A percentile compares a stretch with the other conserved stretches of the same genome.
Conservation (phyloP, 1,284 basidiomycete species). For the Apiotrichum veenhuisii region DNA sequence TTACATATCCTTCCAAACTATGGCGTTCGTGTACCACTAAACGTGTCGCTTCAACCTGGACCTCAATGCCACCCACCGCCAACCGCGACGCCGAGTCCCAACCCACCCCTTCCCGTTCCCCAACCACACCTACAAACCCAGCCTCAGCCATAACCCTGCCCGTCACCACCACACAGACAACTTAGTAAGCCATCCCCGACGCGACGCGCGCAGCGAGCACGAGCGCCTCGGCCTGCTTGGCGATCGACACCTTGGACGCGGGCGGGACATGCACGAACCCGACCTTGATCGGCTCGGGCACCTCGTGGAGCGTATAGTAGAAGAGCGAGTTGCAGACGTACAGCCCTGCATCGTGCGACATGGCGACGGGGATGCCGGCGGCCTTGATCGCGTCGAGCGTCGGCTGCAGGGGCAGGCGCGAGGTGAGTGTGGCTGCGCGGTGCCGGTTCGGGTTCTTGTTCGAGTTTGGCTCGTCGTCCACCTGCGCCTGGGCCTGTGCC, state of each 20-base stretch:
- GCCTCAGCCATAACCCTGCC: too few species aligned
- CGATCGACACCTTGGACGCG: conserved; percentile 1
- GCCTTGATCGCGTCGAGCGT: conserved; percentile 2
- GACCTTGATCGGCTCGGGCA: neutral
- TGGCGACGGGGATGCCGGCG: conserved; percentile 7
- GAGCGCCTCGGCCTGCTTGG: conserved; percentile 13
- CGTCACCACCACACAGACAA: too few species aligned
- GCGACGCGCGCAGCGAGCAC: conserved; percentile 11
- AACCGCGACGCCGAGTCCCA: too few species aligned
- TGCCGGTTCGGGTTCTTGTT: neutral
- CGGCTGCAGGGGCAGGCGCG: conserved; percentile 8
- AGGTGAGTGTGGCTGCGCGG: neutral
- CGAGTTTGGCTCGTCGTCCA: neutral
- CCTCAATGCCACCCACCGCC: too few species aligned
- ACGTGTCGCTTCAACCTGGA: too few species aligned
- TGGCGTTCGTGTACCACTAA: too few species aligned
- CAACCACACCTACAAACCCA: too few species aligned
- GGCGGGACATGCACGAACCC: conserved; percentile 19
- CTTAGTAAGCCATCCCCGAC: neutral
- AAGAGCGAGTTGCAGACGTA: conserved; percentile 21
- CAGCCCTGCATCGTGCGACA: conserved; percentile 12
- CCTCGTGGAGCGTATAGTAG: conserved; percentile 7
- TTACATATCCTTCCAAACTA: too few species aligned
- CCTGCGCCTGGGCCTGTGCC: neutral
- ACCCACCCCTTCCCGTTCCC: too few species aligned